These are phyloP conservation scores for Fraxinus cuspidata DNA, from an alignment of 257 asterid genomes.

Conservation along the genomic window DNA sequence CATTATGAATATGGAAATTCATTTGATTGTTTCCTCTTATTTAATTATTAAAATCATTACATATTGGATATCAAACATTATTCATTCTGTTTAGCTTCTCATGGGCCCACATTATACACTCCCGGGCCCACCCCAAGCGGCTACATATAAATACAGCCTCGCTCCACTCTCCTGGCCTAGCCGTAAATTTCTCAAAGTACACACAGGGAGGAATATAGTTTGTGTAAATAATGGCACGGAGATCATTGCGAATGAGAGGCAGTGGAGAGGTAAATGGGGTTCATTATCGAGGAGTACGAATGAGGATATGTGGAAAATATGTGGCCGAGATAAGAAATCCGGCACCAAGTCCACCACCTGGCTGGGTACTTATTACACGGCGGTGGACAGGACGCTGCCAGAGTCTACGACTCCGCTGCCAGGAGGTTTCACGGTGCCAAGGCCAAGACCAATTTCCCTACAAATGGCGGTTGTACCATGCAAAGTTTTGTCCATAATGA, in stretches of 20 bases:
- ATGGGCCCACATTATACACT: background rate
- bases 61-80: no score
- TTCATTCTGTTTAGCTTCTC: background rate
- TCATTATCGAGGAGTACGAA: slow-evolving; percentile 27
- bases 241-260: background rate
- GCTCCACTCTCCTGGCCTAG: background rate
- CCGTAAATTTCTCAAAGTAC: no score
- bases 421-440: slow-evolving; percentile 24
- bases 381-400: slow-evolving; percentile 29
- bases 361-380: slow-evolving; percentile 30
- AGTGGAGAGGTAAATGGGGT: background rate
- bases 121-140: background rate
- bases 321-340: slow-evolving; percentile 34
- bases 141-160: background rate
- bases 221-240: background rate
- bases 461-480: background rate
- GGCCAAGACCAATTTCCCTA: slow-evolving; percentile 26
- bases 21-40: no score
- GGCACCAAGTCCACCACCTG: slow-evolving; percentile 22
- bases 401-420: slow-evolving; percentile 28
- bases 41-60: background rate
- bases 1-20: no score
- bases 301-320: slow-evolving; percentile 30
- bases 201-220: background rate
- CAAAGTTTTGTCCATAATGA: background rate